Percentiles rank a stretch among this genome's conserved stretches.
These are phyloP conservation scores for Hypholoma sublateritium DNA, from an alignment of 768 basidiomycete genomes.

Conservation along the genomic window DNA sequence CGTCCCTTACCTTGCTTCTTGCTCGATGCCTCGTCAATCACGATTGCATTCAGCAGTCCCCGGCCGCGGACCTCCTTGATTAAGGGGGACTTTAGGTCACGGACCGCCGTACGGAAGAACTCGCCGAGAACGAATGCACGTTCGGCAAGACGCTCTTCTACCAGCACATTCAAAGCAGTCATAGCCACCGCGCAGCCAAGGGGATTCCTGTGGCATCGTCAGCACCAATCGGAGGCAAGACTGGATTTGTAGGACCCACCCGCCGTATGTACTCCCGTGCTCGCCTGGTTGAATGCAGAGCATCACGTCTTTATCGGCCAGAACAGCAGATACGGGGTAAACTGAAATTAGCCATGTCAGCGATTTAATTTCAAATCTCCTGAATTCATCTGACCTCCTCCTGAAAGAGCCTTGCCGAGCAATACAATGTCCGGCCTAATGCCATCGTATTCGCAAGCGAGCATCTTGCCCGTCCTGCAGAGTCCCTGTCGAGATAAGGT, in stretches of 20 bases:
- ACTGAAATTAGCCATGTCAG: slow-evolving; percentile 42
- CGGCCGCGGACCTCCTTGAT: slow-evolving; percentile 80
- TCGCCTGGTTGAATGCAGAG: slow-evolving; percentile 92
- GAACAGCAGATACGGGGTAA: slow-evolving; percentile 94
- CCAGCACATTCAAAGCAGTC: slow-evolving; percentile 87
- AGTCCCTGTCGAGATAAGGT: slow-evolving; percentile 56
- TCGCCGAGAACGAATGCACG: slow-evolving; percentile 80
- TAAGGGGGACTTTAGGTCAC: slow-evolving; percentile 64
- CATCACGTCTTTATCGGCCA: slow-evolving; percentile 92
- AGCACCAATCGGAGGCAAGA: not conserved
- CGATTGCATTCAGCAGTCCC: slow-evolving; percentile 90
- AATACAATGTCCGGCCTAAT: slow-evolving; percentile 91
- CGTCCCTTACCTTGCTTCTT: slow-evolving; percentile 51
- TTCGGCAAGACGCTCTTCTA: slow-evolving; percentile 82
- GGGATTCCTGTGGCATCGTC: slow-evolving; percentile 63
- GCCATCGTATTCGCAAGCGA: slow-evolving; percentile 84
- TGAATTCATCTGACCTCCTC: slow-evolving; percentile 64
- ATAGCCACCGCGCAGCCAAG: slow-evolving; percentile 96
- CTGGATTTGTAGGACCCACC: slow-evolving; percentile 55
- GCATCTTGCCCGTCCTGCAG: slow-evolving; percentile 91
- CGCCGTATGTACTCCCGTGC: slow-evolving; percentile 95
- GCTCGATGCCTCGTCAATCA: slow-evolving; percentile 85
- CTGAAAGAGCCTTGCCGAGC: slow-evolving; percentile 95
- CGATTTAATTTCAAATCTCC: not conserved
- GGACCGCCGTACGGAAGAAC: slow-evolving; percentile 69